phyloP scores from a whole-genome alignment of 2,329 filamentous ascomycete genomes.

The Mycosphaerella arachidis region DNA sequence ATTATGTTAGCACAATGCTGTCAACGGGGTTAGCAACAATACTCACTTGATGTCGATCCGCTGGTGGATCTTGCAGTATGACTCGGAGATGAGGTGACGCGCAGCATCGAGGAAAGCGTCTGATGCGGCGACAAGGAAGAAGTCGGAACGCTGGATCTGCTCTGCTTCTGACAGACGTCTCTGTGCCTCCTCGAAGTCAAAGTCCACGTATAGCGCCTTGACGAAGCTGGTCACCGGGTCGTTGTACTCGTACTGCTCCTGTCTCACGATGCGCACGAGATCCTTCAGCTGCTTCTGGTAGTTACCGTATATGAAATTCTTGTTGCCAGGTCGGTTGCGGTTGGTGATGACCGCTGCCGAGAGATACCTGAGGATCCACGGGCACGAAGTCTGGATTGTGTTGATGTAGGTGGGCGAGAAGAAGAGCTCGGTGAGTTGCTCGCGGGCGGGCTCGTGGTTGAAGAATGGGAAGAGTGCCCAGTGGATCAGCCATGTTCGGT shows the following conservation, averaged over 20 bases:
- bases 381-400: slow-evolving; percentile 96
- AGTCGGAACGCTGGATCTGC: slow-evolving; percentile 85
- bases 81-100: slow-evolving; percentile 94
- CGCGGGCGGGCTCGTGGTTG: slow-evolving; percentile 89
- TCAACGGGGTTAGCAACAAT: neutral
- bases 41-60: slow-evolving; percentile 88
- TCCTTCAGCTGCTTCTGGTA: slow-evolving; percentile 99
- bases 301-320: slow-evolving; percentile 91
- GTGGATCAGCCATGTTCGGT: slow-evolving; percentile 96
- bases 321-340: slow-evolving; percentile 68
- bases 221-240: slow-evolving; percentile 96
- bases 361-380: slow-evolving; percentile 93
- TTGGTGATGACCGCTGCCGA: slow-evolving; percentile 93
- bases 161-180: slow-evolving; percentile 82
- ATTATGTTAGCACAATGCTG: slow-evolving; percentile 15
- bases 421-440: slow-evolving; percentile 89
- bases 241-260: slow-evolving; percentile 95
- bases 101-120: slow-evolving; percentile 92
- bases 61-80: slow-evolving; percentile 99
- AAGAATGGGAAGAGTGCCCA: slow-evolving; percentile 99
- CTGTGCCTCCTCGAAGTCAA: slow-evolving; percentile 96
- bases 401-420: slow-evolving; percentile 98
- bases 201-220: slow-evolving; percentile 91
- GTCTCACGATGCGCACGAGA: slow-evolving; percentile 87
- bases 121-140: slow-evolving; percentile 82